Conservation (phyloP, 2,329 filamentous ascomycete species). For the Annulohypoxylon truncatum region DNA sequence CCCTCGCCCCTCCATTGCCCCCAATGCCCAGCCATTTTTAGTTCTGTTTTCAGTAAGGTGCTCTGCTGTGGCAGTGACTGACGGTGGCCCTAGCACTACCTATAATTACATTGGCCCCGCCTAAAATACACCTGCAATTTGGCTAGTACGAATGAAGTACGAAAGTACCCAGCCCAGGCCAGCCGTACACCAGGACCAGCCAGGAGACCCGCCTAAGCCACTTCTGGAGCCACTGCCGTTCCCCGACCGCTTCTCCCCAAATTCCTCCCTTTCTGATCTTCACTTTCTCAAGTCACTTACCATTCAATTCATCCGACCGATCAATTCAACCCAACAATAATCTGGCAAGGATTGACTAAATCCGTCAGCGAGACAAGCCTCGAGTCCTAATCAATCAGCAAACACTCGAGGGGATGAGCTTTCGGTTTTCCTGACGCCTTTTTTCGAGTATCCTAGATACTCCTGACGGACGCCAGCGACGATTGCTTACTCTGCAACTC, state of each 20-base stretch:
- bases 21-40: slow-evolving; percentile 35
- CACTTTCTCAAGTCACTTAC: slow-evolving; percentile 40
- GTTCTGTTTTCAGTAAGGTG: slow-evolving; percentile 30
- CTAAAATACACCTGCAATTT: slow-evolving; percentile 36
- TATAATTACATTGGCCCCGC: slow-evolving; percentile 38
- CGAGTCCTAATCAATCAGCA: slow-evolving; percentile 38
- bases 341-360: slow-evolving; percentile 46
- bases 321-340: slow-evolving; percentile 42
- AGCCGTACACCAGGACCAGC: not conserved
- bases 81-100: slow-evolving; percentile 27
- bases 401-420: slow-evolving; percentile 46
- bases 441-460: slow-evolving; percentile 48
- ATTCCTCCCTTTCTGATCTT: slow-evolving; percentile 49
- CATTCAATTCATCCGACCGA: slow-evolving; percentile 39
- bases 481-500: slow-evolving; percentile 8
- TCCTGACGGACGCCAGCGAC: slow-evolving; percentile 41
- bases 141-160: slow-evolving; percentile 27
- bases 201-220: slow-evolving; percentile 14
- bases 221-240: slow-evolving; percentile 37
- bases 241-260: slow-evolving; percentile 49
- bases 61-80: slow-evolving; percentile 32
- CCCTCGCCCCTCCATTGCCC: slow-evolving; percentile 31
- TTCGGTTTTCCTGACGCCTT: slow-evolving; percentile 38
- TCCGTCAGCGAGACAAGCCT: slow-evolving; percentile 38
- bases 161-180: slow-evolving; percentile 9